Evolutionary conservation across 1,284 basidiomycete genomes (phyloP).

Genomic region (Malassezia japonica): DNA sequence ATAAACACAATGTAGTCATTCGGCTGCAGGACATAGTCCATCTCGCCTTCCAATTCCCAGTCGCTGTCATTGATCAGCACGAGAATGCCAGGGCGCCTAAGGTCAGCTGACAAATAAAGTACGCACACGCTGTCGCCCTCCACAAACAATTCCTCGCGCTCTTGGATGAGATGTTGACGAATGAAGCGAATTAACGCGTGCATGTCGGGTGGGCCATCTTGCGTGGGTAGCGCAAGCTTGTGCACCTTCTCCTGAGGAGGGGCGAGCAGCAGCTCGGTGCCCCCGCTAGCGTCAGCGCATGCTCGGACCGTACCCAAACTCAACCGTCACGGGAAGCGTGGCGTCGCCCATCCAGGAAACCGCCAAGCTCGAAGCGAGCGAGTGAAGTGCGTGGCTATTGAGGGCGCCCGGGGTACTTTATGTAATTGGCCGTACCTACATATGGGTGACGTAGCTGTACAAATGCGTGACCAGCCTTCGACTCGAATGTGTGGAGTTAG

Average conservation of each 20-base stretch:
- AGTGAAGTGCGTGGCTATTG: background rate
- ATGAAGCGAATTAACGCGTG: constrained; percentile 70
- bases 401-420: too few species aligned
- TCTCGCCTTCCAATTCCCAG: constrained; percentile 95
- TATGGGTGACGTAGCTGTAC: too few species aligned
- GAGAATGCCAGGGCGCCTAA: constrained; percentile 83
- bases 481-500: too few species aligned
- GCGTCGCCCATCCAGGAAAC: background rate
- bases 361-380: background rate
- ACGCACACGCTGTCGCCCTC: constrained; percentile 80
- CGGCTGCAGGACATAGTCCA: constrained; percentile 68
- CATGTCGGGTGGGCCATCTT: constrained; percentile 55
- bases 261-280: constrained; percentile 41
- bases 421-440: constrained; percentile 1
- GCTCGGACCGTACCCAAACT: constrained; percentile 14
- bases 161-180: constrained; percentile 66
- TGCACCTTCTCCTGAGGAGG: constrained; percentile 41
- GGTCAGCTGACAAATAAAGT: background rate
- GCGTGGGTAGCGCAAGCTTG: constrained; percentile 22
- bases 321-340: constrained; percentile 7
- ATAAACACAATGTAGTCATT: constrained; percentile 90
- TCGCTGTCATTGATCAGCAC: constrained; percentile 93
- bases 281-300: constrained; percentile 25
- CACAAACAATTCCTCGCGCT: constrained; percentile 78
- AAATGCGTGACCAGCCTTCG: too few species aligned